Percentiles rank a stretch among this genome's conserved stretches.
These are phyloP conservation scores for Vitellaria paradoxa DNA, from an alignment of 179 eudicot species.

Conservation along the genomic window DNA sequence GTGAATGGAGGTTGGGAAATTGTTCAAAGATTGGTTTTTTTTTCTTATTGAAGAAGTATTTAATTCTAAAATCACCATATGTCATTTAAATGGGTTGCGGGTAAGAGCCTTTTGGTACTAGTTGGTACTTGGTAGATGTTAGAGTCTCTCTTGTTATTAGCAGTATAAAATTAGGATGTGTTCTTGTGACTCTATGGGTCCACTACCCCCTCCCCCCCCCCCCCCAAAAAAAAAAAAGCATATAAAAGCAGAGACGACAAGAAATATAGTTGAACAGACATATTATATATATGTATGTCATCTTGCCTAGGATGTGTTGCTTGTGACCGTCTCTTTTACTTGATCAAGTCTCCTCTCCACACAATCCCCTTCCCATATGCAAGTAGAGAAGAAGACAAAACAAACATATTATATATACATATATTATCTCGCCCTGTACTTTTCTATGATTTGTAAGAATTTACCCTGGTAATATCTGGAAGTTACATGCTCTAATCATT, in stretches of 20 bases:
- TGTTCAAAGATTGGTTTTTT: not conserved
- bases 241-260: not conserved
- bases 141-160: not conserved
- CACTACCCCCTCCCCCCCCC: too few species aligned
- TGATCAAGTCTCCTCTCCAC: too few species aligned
- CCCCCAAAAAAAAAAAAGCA: too few species aligned
- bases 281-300: not conserved
- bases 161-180: not conserved
- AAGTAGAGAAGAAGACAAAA: too few species aligned
- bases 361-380: too few species aligned
- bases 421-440: not conserved
- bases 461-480: not conserved
- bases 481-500: not conserved
- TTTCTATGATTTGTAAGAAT: not conserved
- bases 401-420: too few species aligned
- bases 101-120: not conserved
- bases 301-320: too few species aligned
- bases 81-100: not conserved
- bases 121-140: not conserved
- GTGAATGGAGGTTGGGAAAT: not conserved
- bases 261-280: not conserved
- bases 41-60: not conserved
- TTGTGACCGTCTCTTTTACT: too few species aligned
- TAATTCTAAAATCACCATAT: not conserved
- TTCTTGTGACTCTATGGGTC: not conserved